Conservation (phyloP, 2,329 filamentous ascomycete genomes). For the Lasiodiplodia sp. region DNA sequence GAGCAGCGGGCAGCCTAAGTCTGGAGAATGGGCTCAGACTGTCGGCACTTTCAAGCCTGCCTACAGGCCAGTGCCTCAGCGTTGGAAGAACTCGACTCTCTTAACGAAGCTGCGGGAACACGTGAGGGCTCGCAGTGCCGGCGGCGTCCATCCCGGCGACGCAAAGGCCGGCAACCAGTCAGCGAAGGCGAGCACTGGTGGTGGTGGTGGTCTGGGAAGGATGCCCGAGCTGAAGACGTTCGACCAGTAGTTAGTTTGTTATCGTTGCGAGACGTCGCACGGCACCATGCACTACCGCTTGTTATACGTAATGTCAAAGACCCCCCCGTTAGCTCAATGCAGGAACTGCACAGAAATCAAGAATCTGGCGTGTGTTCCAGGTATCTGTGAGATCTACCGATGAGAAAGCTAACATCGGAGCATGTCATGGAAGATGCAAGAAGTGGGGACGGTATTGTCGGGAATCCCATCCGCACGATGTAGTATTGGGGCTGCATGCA, state of each 20-base stretch:
- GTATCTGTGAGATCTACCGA: neutral
- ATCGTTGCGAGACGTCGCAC: conserved; percentile 9
- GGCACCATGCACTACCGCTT: neutral
- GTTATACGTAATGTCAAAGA: neutral
- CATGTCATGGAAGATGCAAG: neutral
- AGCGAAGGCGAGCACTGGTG: conserved; percentile 42
- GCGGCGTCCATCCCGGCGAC: conserved; percentile 56
- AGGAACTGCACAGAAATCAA: conserved; percentile 15
- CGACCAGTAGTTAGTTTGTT: conserved; percentile 37
- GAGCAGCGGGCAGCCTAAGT: conserved; percentile 34
- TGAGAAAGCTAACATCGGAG: neutral
- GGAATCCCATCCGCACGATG: neutral
- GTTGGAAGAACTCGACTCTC: conserved; percentile 87
- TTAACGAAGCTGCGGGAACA: conserved; percentile 79
- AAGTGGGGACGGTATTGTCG: neutral
- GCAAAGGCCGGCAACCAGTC: conserved; percentile 44
- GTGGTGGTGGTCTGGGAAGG: conserved; percentile 55
- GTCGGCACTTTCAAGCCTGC: conserved; percentile 92
- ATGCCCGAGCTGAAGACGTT: conserved; percentile 61
- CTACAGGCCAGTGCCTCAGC: conserved; percentile 84
- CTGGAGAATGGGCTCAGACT: conserved; percentile 95
- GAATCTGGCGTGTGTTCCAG: conserved; percentile 7
- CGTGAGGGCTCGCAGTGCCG: conserved; percentile 74
- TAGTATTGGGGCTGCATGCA: neutral
- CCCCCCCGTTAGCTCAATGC: conserved; percentile 8